Evolutionary conservation across 306 rosid genomes (phyloP), one percentile per base, ranked within the genome.

Genomic region (Benincasa hispida): DNA sequence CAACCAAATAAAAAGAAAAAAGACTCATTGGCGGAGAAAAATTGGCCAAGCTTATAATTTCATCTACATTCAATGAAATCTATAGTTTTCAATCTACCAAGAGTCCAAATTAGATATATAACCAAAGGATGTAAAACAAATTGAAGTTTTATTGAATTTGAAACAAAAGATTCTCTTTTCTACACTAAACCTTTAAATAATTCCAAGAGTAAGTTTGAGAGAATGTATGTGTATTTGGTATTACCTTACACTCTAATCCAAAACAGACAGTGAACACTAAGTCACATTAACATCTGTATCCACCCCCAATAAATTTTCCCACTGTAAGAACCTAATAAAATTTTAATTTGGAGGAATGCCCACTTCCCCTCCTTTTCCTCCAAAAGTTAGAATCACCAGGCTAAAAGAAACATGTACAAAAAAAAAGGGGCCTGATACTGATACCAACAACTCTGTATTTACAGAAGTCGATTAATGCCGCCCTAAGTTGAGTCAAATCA

Each of bases 381-480:
- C 30, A 27, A 61, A 85, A 79, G 81, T 74, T 51, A 74, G 37
- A 88, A 79, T 14, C 53, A 76, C 57, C 84, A 82, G 92, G 86
- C 85, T 80, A 83, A 81, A 81, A 66, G 81, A 78, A 79, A 78
- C 53, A 82, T 72, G 84, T 81, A 80, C 79, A 83, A 11, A 79
- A 21, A 35, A 10, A 80, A 34, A 37, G 22, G 86, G 81, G 80
- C 89, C 87, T 68, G 56, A 59, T 60, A 15, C 57, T 72, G 76
- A 72, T 47, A 81, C 76, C 86, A 39, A 74, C 85, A 77, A 77
- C 81, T 77, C 81, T 88, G 86, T 82, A 89, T 88, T 82, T 91
- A 87, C 93, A 86, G 6, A 8, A 63, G 72, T 61, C 39, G 50
- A 74, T 80, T 63, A 57, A 68, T 10, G 91, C 77, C 72, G 68